Base-by-base conservation (phyloP, 2,329 filamentous ascomycete species). In the Xylaria arbuscula region DNA sequence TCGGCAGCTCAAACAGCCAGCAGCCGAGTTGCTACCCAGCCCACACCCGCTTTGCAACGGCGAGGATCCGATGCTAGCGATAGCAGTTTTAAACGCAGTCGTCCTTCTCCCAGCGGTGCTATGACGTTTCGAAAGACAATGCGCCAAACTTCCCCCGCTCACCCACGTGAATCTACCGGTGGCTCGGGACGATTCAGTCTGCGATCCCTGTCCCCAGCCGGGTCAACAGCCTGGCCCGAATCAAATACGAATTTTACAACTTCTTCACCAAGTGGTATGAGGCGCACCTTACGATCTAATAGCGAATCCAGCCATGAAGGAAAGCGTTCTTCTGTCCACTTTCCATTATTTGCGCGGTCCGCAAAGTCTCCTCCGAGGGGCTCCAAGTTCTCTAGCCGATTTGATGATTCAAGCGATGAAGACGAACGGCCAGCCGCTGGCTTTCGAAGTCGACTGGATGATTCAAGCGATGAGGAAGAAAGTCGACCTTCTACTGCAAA, bases 41-140 rank as follows among this genome's bases (percentile, higher is more conserved):
- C 47, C 13, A 70, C 71, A 51, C 75, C 83, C 13, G 73, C 75
- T 5, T 79, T 88, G 9, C 81, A 82, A 66, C 86, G 90, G 1
- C 86, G 83, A 10, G 84, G 82, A 19, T 92, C 90, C 0, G 88
- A 89, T 72, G 90, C 87, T 34, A 93, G 91, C 74, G 90, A 93
- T 53, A 97, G 92, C 80, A 97, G 93, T 77, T 97, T 97, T 82
- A 91, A 88, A 76, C 90, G 93, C 34, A 80, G 83, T 51, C 86
- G 87, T 69, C 81, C 85, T 45, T 77, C 81, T 60, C 77, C 79
- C 6, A 80, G 80, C 48, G 80, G 84, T 51, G 84, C 84, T 0
- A 86, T 89, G 62, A 86, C 83, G 0, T 93, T 97, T 84, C 90
- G 90, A 66, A 86, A 84, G 60, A 93, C 92, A 1, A 92, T 97